A percentile compares a stretch with the other conserved stretches of the same genome.
phyloP scores from a whole-genome alignment of 345 rosid species.

The Dipteronia dyeriana region DNA sequence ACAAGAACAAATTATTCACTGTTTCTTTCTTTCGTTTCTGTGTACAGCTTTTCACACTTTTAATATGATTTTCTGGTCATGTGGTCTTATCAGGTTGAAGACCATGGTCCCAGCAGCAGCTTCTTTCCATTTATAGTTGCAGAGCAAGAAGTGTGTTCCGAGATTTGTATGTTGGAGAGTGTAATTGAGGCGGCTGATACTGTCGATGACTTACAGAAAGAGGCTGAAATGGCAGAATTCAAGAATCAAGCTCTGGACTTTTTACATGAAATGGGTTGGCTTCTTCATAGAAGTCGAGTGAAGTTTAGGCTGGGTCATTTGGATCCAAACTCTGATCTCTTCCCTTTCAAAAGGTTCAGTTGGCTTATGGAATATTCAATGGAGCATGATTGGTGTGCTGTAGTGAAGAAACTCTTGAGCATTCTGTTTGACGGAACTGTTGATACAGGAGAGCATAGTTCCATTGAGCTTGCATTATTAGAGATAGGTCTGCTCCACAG shows the following conservation, averaged over 20 bases:
- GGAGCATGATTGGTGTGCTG: constrained; percentile 79
- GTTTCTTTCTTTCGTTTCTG: constrained; percentile 2
- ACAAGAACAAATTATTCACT: neutral
- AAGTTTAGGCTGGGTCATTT: constrained; percentile 37
- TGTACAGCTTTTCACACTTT: neutral
- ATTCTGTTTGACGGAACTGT: constrained; percentile 46
- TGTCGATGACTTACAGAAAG: constrained; percentile 21
- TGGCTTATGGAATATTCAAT: constrained; percentile 70
- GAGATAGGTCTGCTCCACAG: constrained; percentile 63
- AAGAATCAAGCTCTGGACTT: constrained; percentile 62
- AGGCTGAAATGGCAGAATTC: constrained; percentile 36
- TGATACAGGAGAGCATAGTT: constrained; percentile 40
- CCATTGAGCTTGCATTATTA: constrained; percentile 44
- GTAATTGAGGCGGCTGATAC: constrained; percentile 40
- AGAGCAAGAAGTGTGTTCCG: constrained; percentile 71
- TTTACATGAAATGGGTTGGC: constrained; percentile 78
- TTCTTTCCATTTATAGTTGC: constrained; percentile 77
- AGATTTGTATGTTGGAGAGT: constrained; percentile 62
- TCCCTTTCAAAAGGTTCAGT: constrained; percentile 51
- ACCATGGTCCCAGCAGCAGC: constrained; percentile 54
- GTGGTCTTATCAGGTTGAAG: constrained; percentile 50
- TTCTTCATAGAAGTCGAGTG: constrained; percentile 55
- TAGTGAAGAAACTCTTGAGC: constrained; percentile 57
- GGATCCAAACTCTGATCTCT: constrained; percentile 40
- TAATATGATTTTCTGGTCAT: constrained; percentile 20